Percentiles rank a stretch among this genome's conserved stretches.
phyloP scores from a whole-genome alignment of 2,329 filamentous ascomycete species.

The Fusarium fujikuroi region DNA sequence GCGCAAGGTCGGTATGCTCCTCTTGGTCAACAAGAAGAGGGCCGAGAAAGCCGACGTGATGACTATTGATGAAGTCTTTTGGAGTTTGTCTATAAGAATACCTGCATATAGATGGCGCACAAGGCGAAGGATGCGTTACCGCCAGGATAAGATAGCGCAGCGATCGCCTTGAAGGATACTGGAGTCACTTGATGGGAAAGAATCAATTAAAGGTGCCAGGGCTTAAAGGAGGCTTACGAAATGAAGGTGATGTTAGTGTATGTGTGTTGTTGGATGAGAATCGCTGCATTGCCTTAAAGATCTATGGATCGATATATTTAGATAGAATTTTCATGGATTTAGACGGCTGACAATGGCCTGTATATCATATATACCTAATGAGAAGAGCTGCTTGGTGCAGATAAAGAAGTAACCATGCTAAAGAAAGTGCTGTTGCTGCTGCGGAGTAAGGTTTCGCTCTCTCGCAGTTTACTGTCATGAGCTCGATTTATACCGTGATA shows the following conservation, averaged over 20 bases:
- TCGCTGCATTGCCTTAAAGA: conserved; percentile 14
- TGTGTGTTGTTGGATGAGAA: conserved; percentile 20
- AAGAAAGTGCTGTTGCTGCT: neutral
- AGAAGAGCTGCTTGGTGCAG: conserved; percentile 13
- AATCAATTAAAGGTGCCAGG: neutral
- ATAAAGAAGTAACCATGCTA: neutral
- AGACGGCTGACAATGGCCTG: conserved; percentile 25
- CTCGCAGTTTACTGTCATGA: neutral
- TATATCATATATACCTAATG: conserved; percentile 26
- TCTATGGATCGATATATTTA: conserved; percentile 32
- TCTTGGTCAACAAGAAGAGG: conserved; percentile 55
- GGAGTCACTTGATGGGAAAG: conserved; percentile 25
- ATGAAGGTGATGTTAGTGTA: conserved; percentile 10
- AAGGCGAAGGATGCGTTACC: conserved; percentile 28
- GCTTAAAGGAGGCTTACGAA: conserved; percentile 18
- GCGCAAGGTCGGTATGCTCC: conserved; percentile 56
- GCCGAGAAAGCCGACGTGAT: conserved; percentile 45
- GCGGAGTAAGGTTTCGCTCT: neutral
- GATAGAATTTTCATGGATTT: conserved; percentile 34
- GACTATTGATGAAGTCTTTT: conserved; percentile 39
- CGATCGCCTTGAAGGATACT: conserved; percentile 10
- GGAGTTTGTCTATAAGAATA: conserved; percentile 41
- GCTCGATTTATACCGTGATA: neutral
- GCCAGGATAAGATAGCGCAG: conserved; percentile 27
- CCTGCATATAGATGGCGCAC: conserved; percentile 55